phyloP scores from a whole-genome alignment of 140 eudicot species.

The Oenanthe javanica region DNA sequence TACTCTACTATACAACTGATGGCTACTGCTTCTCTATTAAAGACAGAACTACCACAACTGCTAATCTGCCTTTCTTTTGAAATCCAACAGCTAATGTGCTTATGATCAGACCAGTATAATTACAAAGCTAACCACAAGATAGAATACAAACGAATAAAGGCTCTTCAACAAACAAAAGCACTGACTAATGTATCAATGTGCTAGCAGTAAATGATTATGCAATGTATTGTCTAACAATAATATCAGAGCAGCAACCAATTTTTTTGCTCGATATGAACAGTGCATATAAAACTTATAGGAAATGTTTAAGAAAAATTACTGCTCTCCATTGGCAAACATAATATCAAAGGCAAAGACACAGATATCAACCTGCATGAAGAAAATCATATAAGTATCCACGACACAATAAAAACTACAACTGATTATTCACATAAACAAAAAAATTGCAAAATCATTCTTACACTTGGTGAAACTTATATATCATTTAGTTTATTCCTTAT shows the following conservation, averaged over 20 bases:
- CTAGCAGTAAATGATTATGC: not conserved
- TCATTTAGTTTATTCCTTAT: not conserved
- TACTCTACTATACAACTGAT: not conserved
- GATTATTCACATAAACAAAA: not conserved
- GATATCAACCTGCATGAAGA: constrained; percentile 68
- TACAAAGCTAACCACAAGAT: not conserved
- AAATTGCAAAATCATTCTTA: not conserved
- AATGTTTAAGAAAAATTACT: constrained; percentile 48
- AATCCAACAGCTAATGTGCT: not conserved
- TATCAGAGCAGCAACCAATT: not conserved
- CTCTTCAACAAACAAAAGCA: not conserved
- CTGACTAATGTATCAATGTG: not conserved
- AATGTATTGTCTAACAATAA: not conserved
- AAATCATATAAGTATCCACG: constrained; percentile 7
- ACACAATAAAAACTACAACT: not conserved
- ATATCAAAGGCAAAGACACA: constrained; percentile 78
- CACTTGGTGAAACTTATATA: not conserved
- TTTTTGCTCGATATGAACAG: not conserved
- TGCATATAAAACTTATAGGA: not conserved
- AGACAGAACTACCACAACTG: not conserved
- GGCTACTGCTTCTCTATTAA: not conserved
- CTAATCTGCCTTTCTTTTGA: no score
- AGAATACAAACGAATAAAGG: not conserved
- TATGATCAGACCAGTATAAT: not conserved
- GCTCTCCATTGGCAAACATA: constrained; percentile 91